Percentiles rank a stretch among this genome's conserved stretches.
These are phyloP conservation scores for Dendrocalamus sinicus DNA, from an alignment of 176 grass and related monocot genomes.

Conservation along the genomic window DNA sequence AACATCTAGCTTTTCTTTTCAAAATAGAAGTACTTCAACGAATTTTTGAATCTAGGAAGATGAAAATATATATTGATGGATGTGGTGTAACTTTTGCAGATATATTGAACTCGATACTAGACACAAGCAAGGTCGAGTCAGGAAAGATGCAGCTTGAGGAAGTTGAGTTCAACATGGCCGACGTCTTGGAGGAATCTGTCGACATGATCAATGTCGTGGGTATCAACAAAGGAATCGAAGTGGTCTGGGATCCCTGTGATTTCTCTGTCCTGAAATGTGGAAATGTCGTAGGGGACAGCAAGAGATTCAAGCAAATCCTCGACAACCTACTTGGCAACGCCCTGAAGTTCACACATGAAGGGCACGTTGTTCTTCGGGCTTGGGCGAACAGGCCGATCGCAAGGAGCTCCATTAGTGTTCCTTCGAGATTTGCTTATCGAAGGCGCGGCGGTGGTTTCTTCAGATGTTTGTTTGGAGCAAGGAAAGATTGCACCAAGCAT, in stretches of 20 bases:
- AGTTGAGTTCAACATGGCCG: constrained; percentile 61
- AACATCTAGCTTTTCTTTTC: background rate
- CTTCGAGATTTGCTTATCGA: constrained; percentile 40
- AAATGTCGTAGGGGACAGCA: constrained; percentile 54
- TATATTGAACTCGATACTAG: constrained; percentile 77
- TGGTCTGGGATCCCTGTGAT: constrained; percentile 89
- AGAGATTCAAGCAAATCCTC: constrained; percentile 69
- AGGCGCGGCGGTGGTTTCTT: background rate
- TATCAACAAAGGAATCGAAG: constrained; percentile 60
- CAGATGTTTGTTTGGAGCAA: constrained; percentile 11
- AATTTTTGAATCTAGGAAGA: background rate
- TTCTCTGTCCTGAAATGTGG: constrained; percentile 54
- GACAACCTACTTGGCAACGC: constrained; percentile 87
- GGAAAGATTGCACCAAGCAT: background rate
- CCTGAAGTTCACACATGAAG: constrained; percentile 71
- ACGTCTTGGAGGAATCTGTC: constrained; percentile 76
- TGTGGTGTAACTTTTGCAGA: constrained; percentile 44
- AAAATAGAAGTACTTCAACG: background rate
- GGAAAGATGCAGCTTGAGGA: constrained; percentile 82
- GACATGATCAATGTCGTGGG: constrained; percentile 62
- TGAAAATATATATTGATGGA: background rate
- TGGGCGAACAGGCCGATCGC: constrained; percentile 64
- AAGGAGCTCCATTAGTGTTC: constrained; percentile 5
- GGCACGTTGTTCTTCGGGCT: constrained; percentile 58
- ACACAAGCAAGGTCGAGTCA: constrained; percentile 78